Evolutionary conservation across 495 filamentous ascomycete species (phyloP).

Genomic region (Margaritispora aquatica): DNA sequence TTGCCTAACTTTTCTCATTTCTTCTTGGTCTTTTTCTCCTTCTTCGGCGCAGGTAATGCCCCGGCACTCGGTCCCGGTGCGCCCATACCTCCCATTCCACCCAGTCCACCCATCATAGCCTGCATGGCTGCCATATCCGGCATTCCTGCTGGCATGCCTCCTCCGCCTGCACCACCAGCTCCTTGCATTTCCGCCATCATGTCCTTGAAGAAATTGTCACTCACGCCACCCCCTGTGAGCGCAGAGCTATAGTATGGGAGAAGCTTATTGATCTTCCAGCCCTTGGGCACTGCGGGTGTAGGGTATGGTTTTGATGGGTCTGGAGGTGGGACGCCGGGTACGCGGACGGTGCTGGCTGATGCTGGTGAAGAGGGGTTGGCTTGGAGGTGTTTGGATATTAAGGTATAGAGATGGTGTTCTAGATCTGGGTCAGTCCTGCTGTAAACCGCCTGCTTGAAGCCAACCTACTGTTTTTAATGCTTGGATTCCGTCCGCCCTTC

Average conservation of each 20-base stretch:
- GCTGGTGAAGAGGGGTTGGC: conserved; percentile 70
- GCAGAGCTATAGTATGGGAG: conserved; percentile 83
- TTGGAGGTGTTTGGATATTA: conserved; percentile 67
- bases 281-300: conserved; percentile 71
- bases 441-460: not conserved
- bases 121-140: conserved; percentile 26
- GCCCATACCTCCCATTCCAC: conserved; percentile 4
- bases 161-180: conserved; percentile 27
- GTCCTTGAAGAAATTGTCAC: conserved; percentile 93
- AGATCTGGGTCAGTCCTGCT: not conserved
- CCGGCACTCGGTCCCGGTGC: conserved; percentile 15
- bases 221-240: conserved; percentile 88
- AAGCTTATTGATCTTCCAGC: conserved; percentile 85
- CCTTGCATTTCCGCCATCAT: conserved; percentile 87
- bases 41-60: conserved; percentile 36
- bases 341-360: conserved; percentile 30
- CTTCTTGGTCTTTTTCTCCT: conserved; percentile 35
- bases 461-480: conserved; percentile 69
- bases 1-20: conserved; percentile 1
- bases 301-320: conserved; percentile 57
- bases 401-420: conserved; percentile 81
- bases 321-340: conserved; percentile 29
- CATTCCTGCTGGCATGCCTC: conserved; percentile 31
- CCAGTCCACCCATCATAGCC: conserved; percentile 22
- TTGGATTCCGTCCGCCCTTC: conserved; percentile 47